A percentile compares a stretch with the other conserved stretches of the same genome.
Conservation (phyloP, 176 grass and related monocot genomes). For the Olyra latifolia region DNA sequence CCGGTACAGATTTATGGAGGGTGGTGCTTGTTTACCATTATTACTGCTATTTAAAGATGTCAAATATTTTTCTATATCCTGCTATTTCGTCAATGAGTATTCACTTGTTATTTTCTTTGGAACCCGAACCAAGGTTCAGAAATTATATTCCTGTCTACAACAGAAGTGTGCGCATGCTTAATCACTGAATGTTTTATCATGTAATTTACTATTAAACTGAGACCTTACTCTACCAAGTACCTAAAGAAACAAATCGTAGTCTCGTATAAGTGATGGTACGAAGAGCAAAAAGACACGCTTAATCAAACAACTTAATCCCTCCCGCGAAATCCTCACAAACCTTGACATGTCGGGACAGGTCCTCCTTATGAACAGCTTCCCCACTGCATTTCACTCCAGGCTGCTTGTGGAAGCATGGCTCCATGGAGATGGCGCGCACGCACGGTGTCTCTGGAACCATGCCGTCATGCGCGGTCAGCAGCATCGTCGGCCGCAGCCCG, state of each 20-base stretch:
- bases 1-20: no score
- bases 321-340: slow-evolving; percentile 31
- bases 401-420: slow-evolving; percentile 44
- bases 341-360: slow-evolving; percentile 37
- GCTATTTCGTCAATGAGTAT: no score
- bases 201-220: neutral
- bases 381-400: slow-evolving; percentile 34
- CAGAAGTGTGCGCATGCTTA: no score
- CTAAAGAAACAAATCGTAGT: no score
- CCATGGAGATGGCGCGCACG: slow-evolving; percentile 9
- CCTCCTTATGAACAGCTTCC: neutral
- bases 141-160: no score
- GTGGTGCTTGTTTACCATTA: no score
- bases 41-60: no score
- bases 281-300: neutral
- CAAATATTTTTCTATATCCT: no score
- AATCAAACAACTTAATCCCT: slow-evolving; percentile 50
- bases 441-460: slow-evolving; percentile 16
- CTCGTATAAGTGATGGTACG: no score
- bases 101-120: no score
- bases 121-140: no score
- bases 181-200: no score
- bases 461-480: neutral
- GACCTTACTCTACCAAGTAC: neutral
- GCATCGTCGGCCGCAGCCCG: slow-evolving; percentile 33